A percentile compares a stretch with the other conserved stretches of the same genome.
Conservation (phyloP, 345 rosid species). For the Anastatica hierochuntica region DNA sequence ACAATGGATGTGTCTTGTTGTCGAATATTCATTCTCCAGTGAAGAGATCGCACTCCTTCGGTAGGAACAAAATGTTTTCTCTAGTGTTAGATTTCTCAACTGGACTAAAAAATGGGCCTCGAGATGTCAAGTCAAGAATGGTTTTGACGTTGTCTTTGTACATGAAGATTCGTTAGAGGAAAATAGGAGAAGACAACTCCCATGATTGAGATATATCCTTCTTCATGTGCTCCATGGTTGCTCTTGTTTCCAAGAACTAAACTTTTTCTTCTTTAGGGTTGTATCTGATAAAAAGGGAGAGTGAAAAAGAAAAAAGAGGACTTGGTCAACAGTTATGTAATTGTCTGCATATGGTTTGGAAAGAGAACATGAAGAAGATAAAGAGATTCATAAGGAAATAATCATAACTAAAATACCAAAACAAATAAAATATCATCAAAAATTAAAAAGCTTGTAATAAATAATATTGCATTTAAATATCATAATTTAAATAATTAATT, state of each 20-base stretch:
- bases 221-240: conserved; percentile 63
- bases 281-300: conserved; percentile 29
- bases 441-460: too few relatives aligned
- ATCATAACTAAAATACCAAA: too few relatives aligned
- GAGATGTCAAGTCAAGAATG: conserved; percentile 88
- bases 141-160: conserved; percentile 73
- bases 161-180: conserved; percentile 65
- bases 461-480: too few relatives aligned
- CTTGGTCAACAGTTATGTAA: background rate
- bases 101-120: too few relatives aligned
- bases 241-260: conserved; percentile 36
- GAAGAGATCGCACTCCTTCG: conserved; percentile 68
- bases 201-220: conserved; percentile 52
- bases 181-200: conserved; percentile 50
- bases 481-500: too few relatives aligned
- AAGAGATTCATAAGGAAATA: too few relatives aligned
- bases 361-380: conserved; percentile 22
- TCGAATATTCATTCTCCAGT: conserved; percentile 82
- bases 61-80: background rate
- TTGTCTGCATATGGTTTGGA: conserved; percentile 12
- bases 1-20: conserved; percentile 60
- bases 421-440: too few relatives aligned
- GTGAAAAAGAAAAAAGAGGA: background rate
- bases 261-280: conserved; percentile 43
- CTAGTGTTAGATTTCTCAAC: conserved; percentile 7